A percentile compares a stretch with the other conserved stretches of the same genome.
These are phyloP conservation scores for Colletotrichum sp. DNA, from an alignment of 2,329 filamentous ascomycete species.

Conservation along the genomic window DNA sequence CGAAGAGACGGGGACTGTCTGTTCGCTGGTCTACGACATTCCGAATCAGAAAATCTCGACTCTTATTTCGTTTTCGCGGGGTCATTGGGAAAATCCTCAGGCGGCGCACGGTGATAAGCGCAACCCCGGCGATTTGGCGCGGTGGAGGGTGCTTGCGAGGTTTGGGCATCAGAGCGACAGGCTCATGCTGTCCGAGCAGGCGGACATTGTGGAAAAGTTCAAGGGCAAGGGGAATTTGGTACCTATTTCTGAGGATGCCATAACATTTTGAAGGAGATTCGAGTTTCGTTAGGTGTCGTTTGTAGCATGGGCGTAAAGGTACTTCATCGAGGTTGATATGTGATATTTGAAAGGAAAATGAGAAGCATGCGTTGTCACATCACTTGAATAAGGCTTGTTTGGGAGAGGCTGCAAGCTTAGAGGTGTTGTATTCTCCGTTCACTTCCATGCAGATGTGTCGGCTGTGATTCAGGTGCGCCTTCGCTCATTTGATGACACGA, in stretches of 20 bases:
- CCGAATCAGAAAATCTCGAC: conserved; percentile 52
- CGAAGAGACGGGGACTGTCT: conserved; percentile 63
- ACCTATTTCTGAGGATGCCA: conserved; percentile 42
- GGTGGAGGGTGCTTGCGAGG: conserved; percentile 54
- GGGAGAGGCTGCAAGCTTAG: too few species aligned
- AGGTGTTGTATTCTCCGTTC: too few species aligned
- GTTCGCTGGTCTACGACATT: conserved; percentile 62
- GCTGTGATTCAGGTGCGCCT: too few species aligned
- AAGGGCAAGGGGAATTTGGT: conserved; percentile 52
- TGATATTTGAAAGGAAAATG: neutral
- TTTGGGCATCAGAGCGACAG: conserved; percentile 56
- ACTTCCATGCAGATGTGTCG: too few species aligned
- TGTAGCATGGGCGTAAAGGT: neutral
- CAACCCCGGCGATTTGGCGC: conserved; percentile 51
- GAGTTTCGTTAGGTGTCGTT: neutral
- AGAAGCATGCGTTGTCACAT: neutral
- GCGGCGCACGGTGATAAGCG: conserved; percentile 62
- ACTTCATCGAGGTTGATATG: neutral
- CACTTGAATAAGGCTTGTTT: too few species aligned
- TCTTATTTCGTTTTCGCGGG: conserved; percentile 57
- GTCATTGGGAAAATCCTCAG: conserved; percentile 57
- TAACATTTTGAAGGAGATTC: conserved; percentile 23
- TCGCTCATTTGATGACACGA: too few species aligned
- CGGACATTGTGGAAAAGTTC: conserved; percentile 53
- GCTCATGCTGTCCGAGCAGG: conserved; percentile 58